Evolutionary conservation across 2,329 filamentous ascomycete genomes (phyloP).

Genomic region (Colletotrichum chrysophilum): DNA sequence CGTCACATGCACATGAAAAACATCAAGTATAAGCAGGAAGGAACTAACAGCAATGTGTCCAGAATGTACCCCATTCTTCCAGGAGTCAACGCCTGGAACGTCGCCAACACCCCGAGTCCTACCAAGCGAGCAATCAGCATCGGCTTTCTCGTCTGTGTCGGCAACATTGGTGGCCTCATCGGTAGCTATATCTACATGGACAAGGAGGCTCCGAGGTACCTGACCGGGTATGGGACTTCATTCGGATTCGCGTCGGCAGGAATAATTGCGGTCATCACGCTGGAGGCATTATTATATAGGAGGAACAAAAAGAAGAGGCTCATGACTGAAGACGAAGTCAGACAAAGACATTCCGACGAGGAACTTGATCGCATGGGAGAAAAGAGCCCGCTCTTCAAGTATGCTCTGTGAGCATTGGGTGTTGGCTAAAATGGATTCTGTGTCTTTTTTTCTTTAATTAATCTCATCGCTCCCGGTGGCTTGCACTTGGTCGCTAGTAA

Average conservation of each 20-base stretch:
- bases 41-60: constrained; percentile 15
- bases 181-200: constrained; percentile 24
- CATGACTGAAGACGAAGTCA: constrained; percentile 29
- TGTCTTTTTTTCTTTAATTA: background rate
- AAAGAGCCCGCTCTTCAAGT: constrained; percentile 34
- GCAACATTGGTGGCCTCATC: constrained; percentile 39
- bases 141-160: constrained; percentile 43
- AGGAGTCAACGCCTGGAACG: constrained; percentile 45
- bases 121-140: constrained; percentile 46
- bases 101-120: constrained; percentile 41
- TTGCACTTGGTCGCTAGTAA: background rate
- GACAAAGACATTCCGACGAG: constrained; percentile 29
- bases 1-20: background rate
- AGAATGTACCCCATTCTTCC: constrained; percentile 48
- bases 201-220: constrained; percentile 19
- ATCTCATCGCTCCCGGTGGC: background rate
- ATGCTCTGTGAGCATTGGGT: constrained; percentile 24
- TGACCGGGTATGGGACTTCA: constrained; percentile 18
- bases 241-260: constrained; percentile 18
- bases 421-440: background rate
- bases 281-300: constrained; percentile 7
- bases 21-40: background rate
- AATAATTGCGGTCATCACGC: constrained; percentile 8
- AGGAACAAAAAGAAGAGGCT: constrained; percentile 29
- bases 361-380: constrained; percentile 35